Evolutionary conservation across 305 asterid species (phyloP), one percentile per base, ranked within the genome.

Genomic region (Salvia sclarea): DNA sequence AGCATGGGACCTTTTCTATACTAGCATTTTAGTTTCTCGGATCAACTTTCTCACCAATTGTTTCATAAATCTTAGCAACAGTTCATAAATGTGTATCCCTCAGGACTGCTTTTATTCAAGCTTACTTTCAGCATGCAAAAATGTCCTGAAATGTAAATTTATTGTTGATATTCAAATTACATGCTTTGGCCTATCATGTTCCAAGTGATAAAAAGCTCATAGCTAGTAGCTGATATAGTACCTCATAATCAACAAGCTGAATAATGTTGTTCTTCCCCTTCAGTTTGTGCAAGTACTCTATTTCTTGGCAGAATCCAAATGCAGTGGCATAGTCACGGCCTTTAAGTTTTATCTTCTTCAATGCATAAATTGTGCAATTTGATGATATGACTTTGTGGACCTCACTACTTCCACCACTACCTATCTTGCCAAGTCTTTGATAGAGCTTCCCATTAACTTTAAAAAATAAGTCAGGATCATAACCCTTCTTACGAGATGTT

Each of bases 281-380:
- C 78, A 94, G 68, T 72, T 75, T 84, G 79, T 87, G 89, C 48
- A 94, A 78, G 76, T 94, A 91, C 71, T 80, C 86, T 44, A 94
- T 91, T 78, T 94, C 99, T 79, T 94, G 98, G 82, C 96, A 94
- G 81, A 94, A 94, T 48, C 99, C 99, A 81, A 61, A 89, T 22
- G 99, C 96, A 41, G 98, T 91, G 65, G 95, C 96, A 79, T 89
- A 89, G 72, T 94, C 99, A 70, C 98, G 99, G 56, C 99, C 99
- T 85, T 85, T 91, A 61, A 94, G 98, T 76, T 87, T 91, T 72
- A 94, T 94, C 83, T 83, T 91, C 84, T 94, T 94, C 74, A 94
- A 78, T 66, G 99, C 99, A 75, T 83, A 94, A 65, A 94, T 94
- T 48, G 66, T 78, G 82, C 99, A 91, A 69, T 94, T 97, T 17